Evolutionary conservation across 495 filamentous ascomycete species (phyloP), one percentile per base, ranked within the genome.

Genomic region (Lepraria neglecta): DNA sequence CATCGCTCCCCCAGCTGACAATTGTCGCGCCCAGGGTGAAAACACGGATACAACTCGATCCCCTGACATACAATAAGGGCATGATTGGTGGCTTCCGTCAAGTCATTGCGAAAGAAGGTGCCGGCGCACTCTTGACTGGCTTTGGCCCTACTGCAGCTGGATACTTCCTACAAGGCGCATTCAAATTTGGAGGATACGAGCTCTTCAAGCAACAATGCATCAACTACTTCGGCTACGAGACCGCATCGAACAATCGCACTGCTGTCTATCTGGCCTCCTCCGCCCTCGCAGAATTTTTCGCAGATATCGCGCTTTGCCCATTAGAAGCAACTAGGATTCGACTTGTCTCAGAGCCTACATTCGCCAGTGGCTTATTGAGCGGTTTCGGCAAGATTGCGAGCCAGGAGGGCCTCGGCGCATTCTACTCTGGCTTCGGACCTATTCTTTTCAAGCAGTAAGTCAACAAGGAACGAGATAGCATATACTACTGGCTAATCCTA

Each of bases 171-270:
- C 90, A 95, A 80, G 90, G 90, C 69, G 87, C 88, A 70, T 86
- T 95, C 86, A 95, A 95, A 80, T 95, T 95, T 76, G 90, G 90
- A 74, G 90, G 90, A 70, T 95, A 95, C 72, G 90, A 95, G 77
- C 84, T 95, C 73, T 95, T 95, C 86, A 95, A 95, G 87, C 85
- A 91, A 78, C 90, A 94, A 76, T 80, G 76, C 65, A 92, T 95
- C 83, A 91, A 91, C 81, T 59, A 83, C 58, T 72, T 95, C 66
- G 88, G 90, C 66, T 78, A 83, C 67, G 90, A 95, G 76, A 86
- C 78, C 67, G 90, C 90, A 71, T 80, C 82, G 70, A 84, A 92
- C 70, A 91, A 95, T 84, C 85, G 90, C 63, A 95, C 90, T 44
- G 87, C 84, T 62, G 84, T 95, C 73, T 95, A 95, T 82, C 86